Evolutionary conservation across 2,329 filamentous ascomycete species (phyloP).

Genomic region (Exophiala dermatitidis): DNA sequence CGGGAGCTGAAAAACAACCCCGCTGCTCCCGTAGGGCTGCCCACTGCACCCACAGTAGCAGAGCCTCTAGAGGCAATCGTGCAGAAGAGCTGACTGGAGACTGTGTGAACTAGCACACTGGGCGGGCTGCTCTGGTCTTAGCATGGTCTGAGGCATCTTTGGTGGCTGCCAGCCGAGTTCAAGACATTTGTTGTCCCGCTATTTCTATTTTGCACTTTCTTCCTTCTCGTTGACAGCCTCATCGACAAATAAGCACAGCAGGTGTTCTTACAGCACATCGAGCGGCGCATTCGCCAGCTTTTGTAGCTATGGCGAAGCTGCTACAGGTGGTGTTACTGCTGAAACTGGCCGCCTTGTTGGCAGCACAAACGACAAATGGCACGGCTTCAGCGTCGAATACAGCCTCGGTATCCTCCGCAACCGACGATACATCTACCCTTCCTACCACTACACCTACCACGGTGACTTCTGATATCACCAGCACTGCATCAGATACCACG

Average conservation of each 20-base stretch:
- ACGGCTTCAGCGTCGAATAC: neutral
- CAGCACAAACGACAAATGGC: neutral
- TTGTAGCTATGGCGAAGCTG: constrained; percentile 12
- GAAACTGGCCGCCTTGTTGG: constrained; percentile 4
- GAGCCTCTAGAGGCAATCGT: constrained; percentile 1
- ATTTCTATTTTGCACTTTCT: constrained; percentile 2
- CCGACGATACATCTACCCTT: constrained; percentile 1
- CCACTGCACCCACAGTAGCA: constrained; percentile 2
- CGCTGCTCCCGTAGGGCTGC: constrained; percentile 13
- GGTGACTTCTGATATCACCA: constrained; percentile 2
- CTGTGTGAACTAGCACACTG: neutral
- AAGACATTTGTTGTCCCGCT: constrained; percentile 17
- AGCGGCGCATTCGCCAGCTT: constrained; percentile 10
- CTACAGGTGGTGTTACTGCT: constrained; percentile 7
- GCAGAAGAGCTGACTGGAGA: constrained; percentile 8
- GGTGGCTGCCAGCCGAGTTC: neutral
- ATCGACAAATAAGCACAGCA: neutral
- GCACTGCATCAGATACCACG: neutral
- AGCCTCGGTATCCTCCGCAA: neutral
- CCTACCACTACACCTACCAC: constrained; percentile 1
- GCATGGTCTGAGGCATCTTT: neutral
- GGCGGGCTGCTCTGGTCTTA: neutral
- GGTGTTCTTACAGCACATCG: neutral
- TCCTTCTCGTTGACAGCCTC: constrained; percentile 14
- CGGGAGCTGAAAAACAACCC: constrained; percentile 18